Evolutionary conservation across 495 filamentous ascomycete genomes (phyloP).

Genomic region (Endocarpon pusillum): DNA sequence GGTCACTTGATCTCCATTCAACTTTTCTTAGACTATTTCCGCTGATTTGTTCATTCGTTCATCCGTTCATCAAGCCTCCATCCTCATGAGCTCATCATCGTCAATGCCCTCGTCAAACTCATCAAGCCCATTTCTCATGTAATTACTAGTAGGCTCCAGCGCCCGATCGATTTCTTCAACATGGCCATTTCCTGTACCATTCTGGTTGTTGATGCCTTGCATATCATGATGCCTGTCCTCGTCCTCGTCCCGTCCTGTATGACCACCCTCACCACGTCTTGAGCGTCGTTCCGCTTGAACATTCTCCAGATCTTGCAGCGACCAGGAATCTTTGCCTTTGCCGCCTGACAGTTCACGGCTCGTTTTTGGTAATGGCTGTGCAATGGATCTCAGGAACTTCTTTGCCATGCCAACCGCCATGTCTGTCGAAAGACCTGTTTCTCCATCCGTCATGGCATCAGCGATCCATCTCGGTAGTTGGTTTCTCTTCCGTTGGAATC

Average conservation of each 20-base stretch:
- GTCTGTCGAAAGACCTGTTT: constrained; percentile 81
- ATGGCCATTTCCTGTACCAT: constrained; percentile 9
- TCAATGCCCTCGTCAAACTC: constrained; percentile 1
- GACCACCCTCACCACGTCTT: background rate
- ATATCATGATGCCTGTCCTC: background rate
- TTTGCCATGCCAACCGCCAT: constrained; percentile 83
- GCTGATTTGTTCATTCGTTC: too few species aligned
- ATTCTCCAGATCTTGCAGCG: background rate
- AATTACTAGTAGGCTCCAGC: too few species aligned
- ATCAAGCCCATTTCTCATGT: too few species aligned
- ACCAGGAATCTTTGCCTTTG: background rate
- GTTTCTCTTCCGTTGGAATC: constrained; percentile 73
- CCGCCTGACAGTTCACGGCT: background rate
- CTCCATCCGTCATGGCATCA: constrained; percentile 65
- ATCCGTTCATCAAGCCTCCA: constrained; percentile 2
- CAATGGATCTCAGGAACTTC: constrained; percentile 80
- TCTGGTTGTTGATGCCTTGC: background rate
- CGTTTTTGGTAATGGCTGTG: constrained; percentile 47
- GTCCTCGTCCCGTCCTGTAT: background rate
- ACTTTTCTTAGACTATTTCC: too few species aligned
- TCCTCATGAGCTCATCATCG: constrained; percentile 3
- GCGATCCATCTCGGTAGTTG: constrained; percentile 98
- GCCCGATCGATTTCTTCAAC: too few species aligned
- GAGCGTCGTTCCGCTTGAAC: background rate
- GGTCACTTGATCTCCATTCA: too few species aligned